phyloP scores from a whole-genome alignment of 495 filamentous ascomycete genomes.

The Podospora bellae-mahoneyi region DNA sequence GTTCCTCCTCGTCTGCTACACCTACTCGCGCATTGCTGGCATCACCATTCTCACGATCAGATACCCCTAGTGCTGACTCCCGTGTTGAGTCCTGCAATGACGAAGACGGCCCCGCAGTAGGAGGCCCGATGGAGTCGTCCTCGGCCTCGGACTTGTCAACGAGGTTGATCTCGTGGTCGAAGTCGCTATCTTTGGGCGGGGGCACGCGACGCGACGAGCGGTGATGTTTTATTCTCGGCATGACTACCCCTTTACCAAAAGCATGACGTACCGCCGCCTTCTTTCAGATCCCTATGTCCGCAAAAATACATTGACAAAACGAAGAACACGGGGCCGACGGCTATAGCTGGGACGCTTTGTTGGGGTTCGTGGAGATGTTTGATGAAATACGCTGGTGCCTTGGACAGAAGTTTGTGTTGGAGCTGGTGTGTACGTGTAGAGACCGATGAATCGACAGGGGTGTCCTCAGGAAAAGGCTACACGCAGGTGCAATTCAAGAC shows the following conservation, averaged over 20 bases:
- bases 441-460: background rate
- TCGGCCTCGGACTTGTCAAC: conserved; percentile 44
- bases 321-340: background rate
- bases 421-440: background rate
- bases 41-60: conserved; percentile 2
- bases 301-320: conserved; percentile 9
- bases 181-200: conserved; percentile 51
- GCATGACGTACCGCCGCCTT: background rate
- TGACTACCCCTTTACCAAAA: conserved; percentile 27
- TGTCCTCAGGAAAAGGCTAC: background rate
- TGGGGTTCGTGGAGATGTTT: conserved; percentile 1
- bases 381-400: background rate
- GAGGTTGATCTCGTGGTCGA: conserved; percentile 60
- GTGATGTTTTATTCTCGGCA: conserved; percentile 44
- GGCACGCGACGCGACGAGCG: conserved; percentile 47
- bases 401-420: background rate
- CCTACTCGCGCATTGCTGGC: conserved; percentile 6
- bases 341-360: background rate
- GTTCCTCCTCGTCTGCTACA: background rate
- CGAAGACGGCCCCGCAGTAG: conserved; percentile 9
- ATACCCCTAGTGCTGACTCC: background rate
- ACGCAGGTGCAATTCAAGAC: no score
- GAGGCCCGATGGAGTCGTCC: conserved; percentile 6
- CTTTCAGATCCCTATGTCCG: conserved; percentile 3
- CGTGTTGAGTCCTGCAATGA: conserved; percentile 8